A percentile compares a stretch with the other conserved stretches of the same genome.
phyloP scores from a whole-genome alignment of 768 basidiomycete species.

The Russula virescens region DNA sequence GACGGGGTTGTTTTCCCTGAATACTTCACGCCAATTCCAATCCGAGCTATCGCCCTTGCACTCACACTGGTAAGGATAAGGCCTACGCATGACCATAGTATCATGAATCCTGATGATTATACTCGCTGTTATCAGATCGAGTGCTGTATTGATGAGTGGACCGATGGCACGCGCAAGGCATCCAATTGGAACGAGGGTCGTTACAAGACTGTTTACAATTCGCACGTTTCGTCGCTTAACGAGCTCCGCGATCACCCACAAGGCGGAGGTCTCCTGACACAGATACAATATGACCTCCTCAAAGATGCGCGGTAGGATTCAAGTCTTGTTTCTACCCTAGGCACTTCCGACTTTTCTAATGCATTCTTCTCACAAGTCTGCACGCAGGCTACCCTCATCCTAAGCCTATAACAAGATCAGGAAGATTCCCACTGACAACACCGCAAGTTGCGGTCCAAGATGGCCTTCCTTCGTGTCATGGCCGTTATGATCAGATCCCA shows the following conservation, averaged over 20 bases:
- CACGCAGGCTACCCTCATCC: neutral
- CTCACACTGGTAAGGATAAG: constrained; percentile 1
- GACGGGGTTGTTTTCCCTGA: neutral
- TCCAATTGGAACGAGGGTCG: neutral
- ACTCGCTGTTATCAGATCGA: neutral
- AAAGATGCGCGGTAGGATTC: neutral
- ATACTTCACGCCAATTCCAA: neutral
- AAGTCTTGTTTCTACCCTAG: neutral
- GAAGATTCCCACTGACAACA: neutral
- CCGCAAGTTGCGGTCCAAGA: neutral
- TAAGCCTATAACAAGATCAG: too few relatives aligned
- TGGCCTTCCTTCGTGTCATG: neutral
- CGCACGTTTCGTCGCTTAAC: neutral
- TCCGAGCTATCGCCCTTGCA: neutral
- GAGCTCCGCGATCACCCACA: neutral
- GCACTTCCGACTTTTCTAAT: neutral
- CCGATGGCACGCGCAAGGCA: neutral
- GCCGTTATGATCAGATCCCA: too few relatives aligned
- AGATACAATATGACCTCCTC: neutral
- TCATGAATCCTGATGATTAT: neutral
- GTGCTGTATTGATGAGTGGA: constrained; percentile 13
- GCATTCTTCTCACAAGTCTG: neutral
- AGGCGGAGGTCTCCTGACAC: neutral
- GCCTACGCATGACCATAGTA: neutral
- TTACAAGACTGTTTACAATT: neutral